Evolutionary conservation across 805 yeast genomes (phyloP), one percentile per base, ranked within the genome.

Genomic region (Pichia rugopelliculosa): DNA sequence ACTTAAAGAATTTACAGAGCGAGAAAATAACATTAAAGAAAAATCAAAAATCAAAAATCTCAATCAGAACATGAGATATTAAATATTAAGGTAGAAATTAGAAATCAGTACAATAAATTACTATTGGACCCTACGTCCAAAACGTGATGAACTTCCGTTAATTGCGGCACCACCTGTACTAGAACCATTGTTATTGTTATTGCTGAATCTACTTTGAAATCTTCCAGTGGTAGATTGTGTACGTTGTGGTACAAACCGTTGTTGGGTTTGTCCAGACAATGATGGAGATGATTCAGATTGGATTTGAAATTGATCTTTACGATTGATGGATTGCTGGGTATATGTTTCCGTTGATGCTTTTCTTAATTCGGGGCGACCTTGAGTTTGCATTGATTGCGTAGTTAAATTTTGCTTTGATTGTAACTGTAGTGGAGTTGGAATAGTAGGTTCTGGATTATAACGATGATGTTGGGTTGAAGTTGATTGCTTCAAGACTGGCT

Each of bases 71-170:
- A n/a, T n/a, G n/a, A n/a, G n/a, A n/a, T n/a, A n/a, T n/a, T n/a
- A n/a, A n/a, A n/a, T n/a, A n/a, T n/a, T n/a, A n/a, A n/a, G n/a
- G n/a, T n/a, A 42, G 51, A n/a, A 25, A 25, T 25, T 25, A 25
- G 27, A 25, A 25, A 25, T 8, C 27, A 25, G 11, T 8, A 25
- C 8, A 50, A 18, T 39, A 20, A 18, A 69, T 6, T 26, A 9
- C 12, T 30, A 6, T 5, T 30, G 20, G n/a, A 38, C 27, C 10
- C 40, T 24, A n/a, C 40, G 40, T 9, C 40, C 40, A 23, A 38
- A 38, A 30, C 34, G 34, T 30, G 34, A 30, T n/a, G 40, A 38
- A 6, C 13, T 11, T n/a, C 40, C 39, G 7, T 11, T 37, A 21
- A 15, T 17, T 3, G 25, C 12, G 22, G 25, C 39, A 13, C 2